These are phyloP conservation scores for Withania somnifera DNA, from an alignment of 305 asterid genomes.

Conservation along the genomic window DNA sequence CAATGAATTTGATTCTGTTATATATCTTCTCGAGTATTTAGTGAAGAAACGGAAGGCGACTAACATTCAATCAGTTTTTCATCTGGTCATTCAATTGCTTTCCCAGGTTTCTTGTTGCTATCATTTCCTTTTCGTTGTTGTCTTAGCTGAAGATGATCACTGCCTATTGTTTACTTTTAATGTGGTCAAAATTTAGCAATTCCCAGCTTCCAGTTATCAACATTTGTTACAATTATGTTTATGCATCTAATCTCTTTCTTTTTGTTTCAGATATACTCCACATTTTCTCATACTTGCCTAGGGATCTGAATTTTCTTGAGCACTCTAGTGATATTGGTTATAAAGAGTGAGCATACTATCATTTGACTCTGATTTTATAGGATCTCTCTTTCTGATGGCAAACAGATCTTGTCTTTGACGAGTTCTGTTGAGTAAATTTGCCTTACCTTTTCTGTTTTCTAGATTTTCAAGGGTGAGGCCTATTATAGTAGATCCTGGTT, in stretches of 20 bases:
- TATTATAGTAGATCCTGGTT: conserved; percentile 80
- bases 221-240: neutral
- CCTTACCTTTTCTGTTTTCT: neutral
- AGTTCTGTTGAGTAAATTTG: neutral
- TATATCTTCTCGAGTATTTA: neutral
- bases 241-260: neutral
- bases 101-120: neutral
- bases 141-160: neutral
- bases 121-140: neutral
- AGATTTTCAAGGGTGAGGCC: conserved; percentile 81
- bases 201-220: neutral
- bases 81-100: neutral
- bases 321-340: conserved; percentile 90
- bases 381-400: neutral
- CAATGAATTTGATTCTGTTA: neutral
- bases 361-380: neutral
- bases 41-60: neutral
- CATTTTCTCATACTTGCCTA: conserved; percentile 89
- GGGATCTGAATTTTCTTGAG: conserved; percentile 92
- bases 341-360: conserved; percentile 68
- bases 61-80: neutral
- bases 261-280: conserved; percentile 67
- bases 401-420: neutral
- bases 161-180: neutral
- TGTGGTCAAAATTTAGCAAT: neutral